phyloP scores from a whole-genome alignment of 1,284 basidiomycete genomes.

The Volvariella surrecta region DNA sequence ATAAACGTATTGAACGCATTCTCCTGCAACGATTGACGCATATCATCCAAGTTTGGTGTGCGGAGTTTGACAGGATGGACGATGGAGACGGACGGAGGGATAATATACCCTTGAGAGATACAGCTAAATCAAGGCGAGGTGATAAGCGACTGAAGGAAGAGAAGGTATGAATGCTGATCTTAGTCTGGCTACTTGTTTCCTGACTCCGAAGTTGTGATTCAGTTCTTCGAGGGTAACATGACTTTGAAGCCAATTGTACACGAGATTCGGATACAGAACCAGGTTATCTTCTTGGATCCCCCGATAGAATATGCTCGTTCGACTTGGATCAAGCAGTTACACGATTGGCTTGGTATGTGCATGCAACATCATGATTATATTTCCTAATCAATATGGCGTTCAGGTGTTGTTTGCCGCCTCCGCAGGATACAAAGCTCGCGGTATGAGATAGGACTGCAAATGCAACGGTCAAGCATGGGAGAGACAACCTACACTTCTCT shows the following conservation, averaged over 20 bases:
- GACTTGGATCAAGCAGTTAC: conserved; percentile 87
- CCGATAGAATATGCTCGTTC: conserved; percentile 92
- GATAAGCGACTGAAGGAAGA: conserved; percentile 68
- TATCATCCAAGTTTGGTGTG: conserved; percentile 84
- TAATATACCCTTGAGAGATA: conserved; percentile 38
- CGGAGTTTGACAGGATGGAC: conserved; percentile 71
- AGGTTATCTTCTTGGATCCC: conserved; percentile 97
- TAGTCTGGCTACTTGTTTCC: conserved; percentile 1
- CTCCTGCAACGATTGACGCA: conserved; percentile 72
- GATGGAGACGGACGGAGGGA: conserved; percentile 56
- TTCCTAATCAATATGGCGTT: conserved; percentile 1
- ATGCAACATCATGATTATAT: conserved; percentile 1
- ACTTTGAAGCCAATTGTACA: conserved; percentile 80
- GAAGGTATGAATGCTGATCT: conserved; percentile 35
- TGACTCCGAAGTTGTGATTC: conserved; percentile 3
- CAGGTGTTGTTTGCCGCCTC: conserved; percentile 84
- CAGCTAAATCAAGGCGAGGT: conserved; percentile 50
- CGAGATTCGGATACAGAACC: conserved; percentile 96
- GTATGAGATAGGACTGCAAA: conserved; percentile 92
- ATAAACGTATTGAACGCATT: conserved; percentile 79
- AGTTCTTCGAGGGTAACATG: conserved; percentile 67
- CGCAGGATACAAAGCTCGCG: conserved; percentile 87
- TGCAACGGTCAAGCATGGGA: conserved; percentile 52
- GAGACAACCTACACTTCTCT: conserved; percentile 81
- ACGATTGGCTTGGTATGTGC: conserved; percentile 74